These are phyloP conservation scores for Apiospora sp. DNA, from an alignment of 2,329 filamentous ascomycete genomes.

Conservation along the genomic window DNA sequence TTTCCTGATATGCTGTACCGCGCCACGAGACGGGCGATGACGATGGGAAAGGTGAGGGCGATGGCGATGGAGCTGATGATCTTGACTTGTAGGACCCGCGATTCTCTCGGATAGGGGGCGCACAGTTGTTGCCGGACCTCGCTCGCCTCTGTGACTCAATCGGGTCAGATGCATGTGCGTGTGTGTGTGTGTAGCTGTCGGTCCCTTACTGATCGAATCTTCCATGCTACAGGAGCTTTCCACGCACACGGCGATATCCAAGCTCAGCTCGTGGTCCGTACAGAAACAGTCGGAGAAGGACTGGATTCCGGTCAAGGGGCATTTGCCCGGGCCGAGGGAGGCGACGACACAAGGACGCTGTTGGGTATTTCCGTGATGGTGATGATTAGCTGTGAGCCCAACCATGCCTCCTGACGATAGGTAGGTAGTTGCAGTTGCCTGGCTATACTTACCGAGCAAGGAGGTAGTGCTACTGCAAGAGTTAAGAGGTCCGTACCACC, in stretches of 20 bases:
- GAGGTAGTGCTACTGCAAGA: neutral
- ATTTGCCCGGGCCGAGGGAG: slow-evolving; percentile 22
- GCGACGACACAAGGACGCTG: neutral
- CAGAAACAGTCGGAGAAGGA: slow-evolving; percentile 32
- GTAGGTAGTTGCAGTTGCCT: too few species aligned
- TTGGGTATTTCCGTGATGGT: neutral
- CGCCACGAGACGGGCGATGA: slow-evolving; percentile 33
- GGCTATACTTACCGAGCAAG: neutral
- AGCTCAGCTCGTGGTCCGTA: slow-evolving; percentile 29
- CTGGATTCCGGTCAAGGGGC: slow-evolving; percentile 28
- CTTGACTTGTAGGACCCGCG: slow-evolving; percentile 31
- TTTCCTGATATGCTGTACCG: slow-evolving; percentile 29
- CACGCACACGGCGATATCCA: slow-evolving; percentile 31
- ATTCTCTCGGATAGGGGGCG: slow-evolving; percentile 33
- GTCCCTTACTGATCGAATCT: slow-evolving; percentile 30
- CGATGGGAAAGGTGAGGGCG: slow-evolving; percentile 29
- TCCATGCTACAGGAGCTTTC: slow-evolving; percentile 31
- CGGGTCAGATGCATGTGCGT: neutral
- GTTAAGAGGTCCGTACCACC: neutral
- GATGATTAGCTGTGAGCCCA: neutral
- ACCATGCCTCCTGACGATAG: neutral
- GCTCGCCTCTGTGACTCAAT: neutral
- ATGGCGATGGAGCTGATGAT: slow-evolving; percentile 26
- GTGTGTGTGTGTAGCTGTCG: neutral
- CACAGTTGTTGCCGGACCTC: slow-evolving; percentile 27